phyloP scores from a whole-genome alignment of 805 yeast genomes.

The Starmerella ratchasimensis region DNA sequence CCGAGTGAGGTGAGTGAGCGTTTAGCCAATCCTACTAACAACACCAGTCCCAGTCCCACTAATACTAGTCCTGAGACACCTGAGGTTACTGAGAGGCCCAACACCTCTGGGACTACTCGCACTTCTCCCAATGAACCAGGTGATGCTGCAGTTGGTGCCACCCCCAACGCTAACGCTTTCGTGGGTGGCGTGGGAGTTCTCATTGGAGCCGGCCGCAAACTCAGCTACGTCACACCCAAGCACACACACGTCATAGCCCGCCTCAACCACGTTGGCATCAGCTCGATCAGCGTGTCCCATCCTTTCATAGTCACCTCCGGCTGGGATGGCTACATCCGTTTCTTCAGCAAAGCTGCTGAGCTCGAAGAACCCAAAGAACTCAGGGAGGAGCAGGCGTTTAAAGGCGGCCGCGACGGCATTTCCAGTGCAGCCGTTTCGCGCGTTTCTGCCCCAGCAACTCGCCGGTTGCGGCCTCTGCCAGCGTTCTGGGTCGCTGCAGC shows the following conservation, averaged over 20 bases:
- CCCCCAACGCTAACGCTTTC: too few species aligned
- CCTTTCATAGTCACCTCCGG: slow-evolving; percentile 24
- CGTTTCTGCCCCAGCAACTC: not conserved
- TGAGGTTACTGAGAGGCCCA: too few species aligned
- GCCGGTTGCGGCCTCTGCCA: slow-evolving; percentile 15
- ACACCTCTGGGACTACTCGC: too few species aligned
- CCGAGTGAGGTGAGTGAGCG: too few species aligned
- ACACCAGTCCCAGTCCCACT: too few species aligned
- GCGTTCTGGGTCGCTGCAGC: slow-evolving; percentile 33
- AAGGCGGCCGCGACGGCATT: slow-evolving; percentile 25
- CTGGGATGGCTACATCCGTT: slow-evolving; percentile 30
- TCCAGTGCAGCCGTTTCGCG: slow-evolving; percentile 10
- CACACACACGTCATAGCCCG: not conserved
- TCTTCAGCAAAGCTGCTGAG: slow-evolving; percentile 18
- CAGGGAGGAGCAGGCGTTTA: slow-evolving; percentile 25
- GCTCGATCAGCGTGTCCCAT: slow-evolving; percentile 18
- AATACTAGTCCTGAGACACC: too few species aligned
- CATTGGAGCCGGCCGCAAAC: too few species aligned
- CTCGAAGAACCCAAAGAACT: slow-evolving; percentile 10
- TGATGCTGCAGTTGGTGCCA: too few species aligned
- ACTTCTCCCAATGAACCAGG: too few species aligned
- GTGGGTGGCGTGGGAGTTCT: too few species aligned
- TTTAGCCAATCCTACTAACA: too few species aligned
- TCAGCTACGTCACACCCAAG: too few species aligned
- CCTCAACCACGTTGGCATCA: slow-evolving; percentile 22